Evolutionary conservation across 2,329 filamentous ascomycete genomes (phyloP).

Genomic region (Alternaria postmessia): DNA sequence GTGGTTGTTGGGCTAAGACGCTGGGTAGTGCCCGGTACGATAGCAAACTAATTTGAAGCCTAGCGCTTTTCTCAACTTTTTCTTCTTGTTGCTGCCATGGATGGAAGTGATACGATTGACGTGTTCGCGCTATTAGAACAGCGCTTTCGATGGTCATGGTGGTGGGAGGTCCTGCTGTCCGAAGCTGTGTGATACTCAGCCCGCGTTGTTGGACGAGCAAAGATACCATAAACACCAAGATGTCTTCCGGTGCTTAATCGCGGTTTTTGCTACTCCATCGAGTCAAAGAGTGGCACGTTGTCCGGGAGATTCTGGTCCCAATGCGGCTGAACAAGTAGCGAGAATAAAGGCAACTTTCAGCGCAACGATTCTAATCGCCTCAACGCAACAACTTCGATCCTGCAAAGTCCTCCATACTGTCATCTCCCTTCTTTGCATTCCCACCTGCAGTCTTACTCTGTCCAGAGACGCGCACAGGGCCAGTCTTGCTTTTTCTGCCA

Average conservation of each 20-base stretch:
- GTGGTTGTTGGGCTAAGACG: slow-evolving; percentile 25
- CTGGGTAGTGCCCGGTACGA: slow-evolving; percentile 28
- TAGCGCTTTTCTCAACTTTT: slow-evolving; percentile 11
- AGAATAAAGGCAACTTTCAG: slow-evolving; percentile 11
- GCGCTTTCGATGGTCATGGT: neutral
- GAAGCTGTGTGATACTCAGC: no score
- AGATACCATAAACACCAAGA: no score
- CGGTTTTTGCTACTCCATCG: neutral
- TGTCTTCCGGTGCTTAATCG: no score
- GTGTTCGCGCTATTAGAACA: neutral
- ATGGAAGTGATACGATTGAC: no score
- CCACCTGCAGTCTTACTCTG: slow-evolving; percentile 15
- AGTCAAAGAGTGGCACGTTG: neutral
- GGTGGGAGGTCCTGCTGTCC: no score
- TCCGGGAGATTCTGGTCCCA: no score
- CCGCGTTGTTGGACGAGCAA: no score
- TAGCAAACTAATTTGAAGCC: slow-evolving; percentile 38
- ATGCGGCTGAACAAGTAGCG: no score
- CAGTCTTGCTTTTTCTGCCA: slow-evolving; percentile 16
- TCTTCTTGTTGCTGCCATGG: slow-evolving; percentile 12
- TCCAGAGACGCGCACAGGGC: slow-evolving; percentile 26
- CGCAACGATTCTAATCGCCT: slow-evolving; percentile 31
- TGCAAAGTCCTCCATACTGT: slow-evolving; percentile 46
- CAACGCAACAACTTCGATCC: slow-evolving; percentile 39
- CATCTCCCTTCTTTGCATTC: slow-evolving; percentile 33